Percentiles rank a stretch among this genome's conserved stretches.
Evolutionary conservation across 805 yeast species (phyloP).

Genomic region (Nakazawaea holstii): DNA sequence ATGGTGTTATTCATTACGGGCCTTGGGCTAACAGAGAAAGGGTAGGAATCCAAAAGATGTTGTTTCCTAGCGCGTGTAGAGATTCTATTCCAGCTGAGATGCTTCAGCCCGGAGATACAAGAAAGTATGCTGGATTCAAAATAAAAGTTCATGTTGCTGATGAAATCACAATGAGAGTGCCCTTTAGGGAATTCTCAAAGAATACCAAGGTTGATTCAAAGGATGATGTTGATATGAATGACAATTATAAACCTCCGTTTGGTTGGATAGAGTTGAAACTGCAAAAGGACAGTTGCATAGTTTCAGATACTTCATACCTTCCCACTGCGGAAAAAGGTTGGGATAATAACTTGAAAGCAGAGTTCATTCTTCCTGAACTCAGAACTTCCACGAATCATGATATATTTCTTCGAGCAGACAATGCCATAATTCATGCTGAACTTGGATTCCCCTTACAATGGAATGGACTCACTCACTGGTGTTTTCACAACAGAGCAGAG

Average conservation of each 20-base stretch:
- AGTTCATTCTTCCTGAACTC: constrained; percentile 53
- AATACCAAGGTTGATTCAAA: constrained; percentile 33
- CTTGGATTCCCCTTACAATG: constrained; percentile 73
- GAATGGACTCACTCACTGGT: constrained; percentile 78
- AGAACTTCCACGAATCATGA: constrained; percentile 89
- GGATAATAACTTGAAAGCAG: constrained; percentile 40
- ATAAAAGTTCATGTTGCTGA: constrained; percentile 55
- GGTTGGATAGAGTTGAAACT: constrained; percentile 87
- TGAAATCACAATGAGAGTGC: constrained; percentile 66
- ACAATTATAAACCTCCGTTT: constrained; percentile 49
- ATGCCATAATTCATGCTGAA: constrained; percentile 48
- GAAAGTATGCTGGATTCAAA: constrained; percentile 55
- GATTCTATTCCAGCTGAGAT: constrained; percentile 34
- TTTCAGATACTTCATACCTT: constrained; percentile 41
- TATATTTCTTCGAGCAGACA: constrained; percentile 56
- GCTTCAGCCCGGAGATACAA: constrained; percentile 40
- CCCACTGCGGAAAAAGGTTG: constrained; percentile 50
- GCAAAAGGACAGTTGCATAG: constrained; percentile 44
- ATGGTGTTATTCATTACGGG: constrained; percentile 75
- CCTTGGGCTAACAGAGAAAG: constrained; percentile 96
- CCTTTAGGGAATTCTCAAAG: constrained; percentile 81
- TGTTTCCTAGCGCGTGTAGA: constrained; percentile 63
- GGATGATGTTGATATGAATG: constrained; percentile 16
- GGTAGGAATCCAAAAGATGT: constrained; percentile 50
- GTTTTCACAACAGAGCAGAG: constrained; percentile 44